Evolutionary conservation across 768 basidiomycete species (phyloP).

Genomic region (Serendipita sp.): DNA sequence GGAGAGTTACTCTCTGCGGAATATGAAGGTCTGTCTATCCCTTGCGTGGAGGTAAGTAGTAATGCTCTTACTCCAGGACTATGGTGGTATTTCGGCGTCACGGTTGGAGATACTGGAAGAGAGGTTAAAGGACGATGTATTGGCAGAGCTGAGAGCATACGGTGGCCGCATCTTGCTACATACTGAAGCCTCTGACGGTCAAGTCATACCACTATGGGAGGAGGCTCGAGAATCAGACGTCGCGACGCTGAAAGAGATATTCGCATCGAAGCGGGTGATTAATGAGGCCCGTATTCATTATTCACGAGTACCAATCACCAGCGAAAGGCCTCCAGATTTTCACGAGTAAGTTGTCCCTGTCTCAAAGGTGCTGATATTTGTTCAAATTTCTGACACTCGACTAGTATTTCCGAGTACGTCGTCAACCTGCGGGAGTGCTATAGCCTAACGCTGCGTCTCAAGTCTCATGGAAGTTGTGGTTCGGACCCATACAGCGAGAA

Average conservation of each 20-base stretch:
- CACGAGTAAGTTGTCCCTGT: slow-evolving; percentile 14
- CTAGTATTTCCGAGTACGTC: slow-evolving; percentile 18
- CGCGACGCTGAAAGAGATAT: slow-evolving; percentile 73
- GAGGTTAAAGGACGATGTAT: slow-evolving; percentile 72
- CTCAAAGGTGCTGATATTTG: too few species aligned
- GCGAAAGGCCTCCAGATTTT: slow-evolving; percentile 41
- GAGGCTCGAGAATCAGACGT: slow-evolving; percentile 59
- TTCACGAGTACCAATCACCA: slow-evolving; percentile 80
- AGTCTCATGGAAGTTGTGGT: slow-evolving; percentile 65
- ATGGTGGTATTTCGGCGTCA: slow-evolving; percentile 84
- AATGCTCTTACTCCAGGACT: slow-evolving; percentile 31
- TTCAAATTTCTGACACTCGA: slow-evolving; percentile 17
- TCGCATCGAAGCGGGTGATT: slow-evolving; percentile 39
- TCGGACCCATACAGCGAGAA: slow-evolving; percentile 45
- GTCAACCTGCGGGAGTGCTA: slow-evolving; percentile 20
- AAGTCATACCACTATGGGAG: slow-evolving; percentile 91
- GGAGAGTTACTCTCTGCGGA: slow-evolving; percentile 73
- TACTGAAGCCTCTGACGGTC: slow-evolving; percentile 72
- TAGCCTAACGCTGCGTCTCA: slow-evolving; percentile 27
- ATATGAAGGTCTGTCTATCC: slow-evolving; percentile 56
- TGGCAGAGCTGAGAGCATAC: slow-evolving; percentile 66
- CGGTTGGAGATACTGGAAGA: slow-evolving; percentile 85
- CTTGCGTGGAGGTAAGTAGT: neutral
- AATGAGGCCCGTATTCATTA: slow-evolving; percentile 51
- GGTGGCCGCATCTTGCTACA: slow-evolving; percentile 81